phyloP scores from a whole-genome alignment of 202 grass and related monocot genomes.

The Saccharum hybrid region DNA sequence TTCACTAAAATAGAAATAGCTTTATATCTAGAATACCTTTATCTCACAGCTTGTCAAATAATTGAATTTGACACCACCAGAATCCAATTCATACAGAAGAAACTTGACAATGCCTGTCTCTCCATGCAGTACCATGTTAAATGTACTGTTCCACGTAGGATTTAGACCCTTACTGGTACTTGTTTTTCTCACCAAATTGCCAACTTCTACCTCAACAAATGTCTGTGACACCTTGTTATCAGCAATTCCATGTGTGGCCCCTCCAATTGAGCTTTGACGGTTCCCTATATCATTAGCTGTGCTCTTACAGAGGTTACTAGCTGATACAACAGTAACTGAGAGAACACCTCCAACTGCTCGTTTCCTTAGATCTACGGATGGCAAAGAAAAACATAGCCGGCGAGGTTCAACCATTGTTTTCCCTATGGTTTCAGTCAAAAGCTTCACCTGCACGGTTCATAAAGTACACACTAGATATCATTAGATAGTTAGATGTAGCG shows the following conservation, averaged over 20 bases:
- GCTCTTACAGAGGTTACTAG: slow-evolving; percentile 61
- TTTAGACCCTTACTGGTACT: slow-evolving; percentile 60
- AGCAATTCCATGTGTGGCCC: slow-evolving; percentile 36
- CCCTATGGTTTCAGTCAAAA: slow-evolving; percentile 93
- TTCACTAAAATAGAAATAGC: slow-evolving; percentile 28
- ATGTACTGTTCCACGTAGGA: slow-evolving; percentile 78
- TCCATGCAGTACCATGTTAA: slow-evolving; percentile 94
- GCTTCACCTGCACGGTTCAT: slow-evolving; percentile 70
- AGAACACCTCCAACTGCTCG: slow-evolving; percentile 72
- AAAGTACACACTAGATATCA: slow-evolving; percentile 33
- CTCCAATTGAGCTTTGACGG: slow-evolving; percentile 51
- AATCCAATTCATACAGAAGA: slow-evolving; percentile 88
- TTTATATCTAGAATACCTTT: slow-evolving; percentile 63
- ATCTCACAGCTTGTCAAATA: slow-evolving; percentile 87
- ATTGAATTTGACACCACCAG: slow-evolving; percentile 76
- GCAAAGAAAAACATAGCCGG: slow-evolving; percentile 85
- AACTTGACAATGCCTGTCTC: slow-evolving; percentile 85
- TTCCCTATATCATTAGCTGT: slow-evolving; percentile 53
- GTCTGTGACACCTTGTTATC: slow-evolving; percentile 50
- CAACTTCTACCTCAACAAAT: slow-evolving; percentile 93
- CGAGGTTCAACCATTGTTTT: slow-evolving; percentile 94
- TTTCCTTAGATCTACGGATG: slow-evolving; percentile 81
- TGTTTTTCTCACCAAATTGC: slow-evolving; percentile 85
- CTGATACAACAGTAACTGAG: slow-evolving; percentile 88
- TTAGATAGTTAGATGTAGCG: slow-evolving; percentile 10